Percentiles rank a stretch among this genome's conserved stretches.
Conservation (phyloP, 78 protist genomes). For the Creolimax fragrantissima region DNA sequence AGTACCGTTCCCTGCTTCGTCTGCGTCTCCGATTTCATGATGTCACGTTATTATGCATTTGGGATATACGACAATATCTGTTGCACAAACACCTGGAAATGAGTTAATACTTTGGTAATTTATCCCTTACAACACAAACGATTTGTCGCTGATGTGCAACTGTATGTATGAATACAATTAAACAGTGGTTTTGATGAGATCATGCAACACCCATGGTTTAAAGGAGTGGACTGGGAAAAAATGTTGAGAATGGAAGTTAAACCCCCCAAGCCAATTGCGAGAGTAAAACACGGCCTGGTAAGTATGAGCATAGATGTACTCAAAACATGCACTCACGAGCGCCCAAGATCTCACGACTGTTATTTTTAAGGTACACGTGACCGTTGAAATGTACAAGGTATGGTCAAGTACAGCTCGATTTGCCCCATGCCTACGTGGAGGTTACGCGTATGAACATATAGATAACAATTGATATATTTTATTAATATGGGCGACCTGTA, state of each 20-base stretch:
- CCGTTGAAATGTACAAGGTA: background rate
- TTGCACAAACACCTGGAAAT: no score
- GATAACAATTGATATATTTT: background rate
- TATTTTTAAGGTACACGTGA: no score
- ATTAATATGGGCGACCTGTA: background rate
- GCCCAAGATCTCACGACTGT: no score
- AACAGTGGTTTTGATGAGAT: slow-evolving; percentile 31
- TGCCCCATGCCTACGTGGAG: background rate
- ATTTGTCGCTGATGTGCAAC: no score
- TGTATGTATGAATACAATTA: no score
- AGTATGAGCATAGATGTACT: background rate
- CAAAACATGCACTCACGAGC: background rate
- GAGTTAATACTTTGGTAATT: no score
- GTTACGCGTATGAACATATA: background rate
- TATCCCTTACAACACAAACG: no score
- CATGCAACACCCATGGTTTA: background rate
- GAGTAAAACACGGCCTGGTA: background rate
- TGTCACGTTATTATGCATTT: no score
- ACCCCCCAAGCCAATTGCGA: background rate
- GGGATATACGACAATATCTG: no score
- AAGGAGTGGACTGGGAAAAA: slow-evolving; percentile 15
- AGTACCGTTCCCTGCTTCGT: no score
- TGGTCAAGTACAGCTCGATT: background rate
- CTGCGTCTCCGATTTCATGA: no score
- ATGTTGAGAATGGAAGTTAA: background rate